Percentiles rank a stretch among this genome's conserved stretches.
These are phyloP conservation scores for Penicillium bovifimosum DNA, from an alignment of 495 filamentous ascomycete genomes.

Conservation along the genomic window DNA sequence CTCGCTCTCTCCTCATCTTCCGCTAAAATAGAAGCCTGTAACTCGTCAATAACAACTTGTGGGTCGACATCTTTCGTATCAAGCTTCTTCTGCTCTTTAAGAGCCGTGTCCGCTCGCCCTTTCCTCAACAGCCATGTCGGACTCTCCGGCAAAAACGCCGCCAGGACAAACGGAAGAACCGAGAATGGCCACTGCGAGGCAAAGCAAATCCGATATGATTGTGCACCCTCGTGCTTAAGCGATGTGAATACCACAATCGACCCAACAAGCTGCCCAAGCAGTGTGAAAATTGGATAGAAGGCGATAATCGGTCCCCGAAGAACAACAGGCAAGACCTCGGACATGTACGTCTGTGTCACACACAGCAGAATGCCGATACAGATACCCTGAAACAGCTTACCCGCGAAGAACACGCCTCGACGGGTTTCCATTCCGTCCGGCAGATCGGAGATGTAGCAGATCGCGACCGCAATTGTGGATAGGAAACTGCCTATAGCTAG, in stretches of 20 bases:
- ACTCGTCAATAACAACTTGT: constrained; percentile 12
- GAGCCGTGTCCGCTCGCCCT: constrained; percentile 3
- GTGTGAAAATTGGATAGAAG: constrained; percentile 40
- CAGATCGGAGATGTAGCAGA: constrained; percentile 29
- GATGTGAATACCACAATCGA: constrained; percentile 35
- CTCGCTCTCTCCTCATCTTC: constrained; percentile 18
- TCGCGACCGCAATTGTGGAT: constrained; percentile 35
- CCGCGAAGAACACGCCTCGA: constrained; percentile 28
- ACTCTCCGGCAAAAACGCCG: constrained; percentile 16
- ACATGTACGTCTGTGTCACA: constrained; percentile 43
- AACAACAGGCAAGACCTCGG: constrained; percentile 34
- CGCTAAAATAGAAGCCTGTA: constrained; percentile 19
- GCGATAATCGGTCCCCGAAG: constrained; percentile 42
- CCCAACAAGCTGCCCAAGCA: constrained; percentile 42
- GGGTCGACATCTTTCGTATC: constrained; percentile 7
- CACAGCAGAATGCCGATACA: constrained; percentile 39
- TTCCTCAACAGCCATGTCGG: constrained; percentile 19
- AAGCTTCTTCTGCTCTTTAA: constrained; percentile 19
- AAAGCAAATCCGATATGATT: constrained; percentile 27
- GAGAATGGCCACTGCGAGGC: constrained; percentile 35
- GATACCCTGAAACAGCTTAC: constrained; percentile 36
- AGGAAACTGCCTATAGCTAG: constrained; percentile 32
- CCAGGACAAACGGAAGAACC: constrained; percentile 9
- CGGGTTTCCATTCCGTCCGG: constrained; percentile 23
- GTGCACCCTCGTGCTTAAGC: constrained; percentile 7